Percentiles rank a stretch among this genome's conserved stretches.
Evolutionary conservation across 352 stramenopile species (phyloP).

Genomic region (Pythium grandisporangium): DNA sequence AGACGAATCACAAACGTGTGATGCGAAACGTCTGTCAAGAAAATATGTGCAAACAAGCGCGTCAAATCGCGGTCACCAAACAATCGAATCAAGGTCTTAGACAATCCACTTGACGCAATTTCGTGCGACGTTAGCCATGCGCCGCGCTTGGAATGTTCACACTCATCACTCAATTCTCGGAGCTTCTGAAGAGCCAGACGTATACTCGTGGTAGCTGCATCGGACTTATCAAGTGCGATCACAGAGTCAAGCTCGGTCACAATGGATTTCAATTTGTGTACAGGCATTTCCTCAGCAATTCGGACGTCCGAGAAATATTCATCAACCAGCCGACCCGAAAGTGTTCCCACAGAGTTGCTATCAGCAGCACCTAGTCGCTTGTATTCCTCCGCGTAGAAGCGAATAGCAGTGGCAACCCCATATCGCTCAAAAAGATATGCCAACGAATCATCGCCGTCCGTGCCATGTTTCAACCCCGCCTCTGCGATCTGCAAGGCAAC

Average conservation of each 20-base stretch:
- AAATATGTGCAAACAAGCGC: slow-evolving; percentile 23
- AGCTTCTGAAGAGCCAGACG: background rate
- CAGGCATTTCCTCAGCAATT: background rate
- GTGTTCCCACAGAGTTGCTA: slow-evolving; percentile 13
- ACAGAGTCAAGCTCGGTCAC: too few species aligned
- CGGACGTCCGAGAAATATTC: slow-evolving; percentile 26
- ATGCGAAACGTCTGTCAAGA: slow-evolving; percentile 7
- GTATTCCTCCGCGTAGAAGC: slow-evolving; percentile 23
- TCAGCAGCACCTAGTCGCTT: slow-evolving; percentile 10
- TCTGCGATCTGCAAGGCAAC: slow-evolving; percentile 47
- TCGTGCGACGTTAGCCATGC: slow-evolving; percentile 46
- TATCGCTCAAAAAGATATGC: slow-evolving; percentile 50
- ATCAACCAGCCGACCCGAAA: slow-evolving; percentile 24
- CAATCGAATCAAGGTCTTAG: slow-evolving; percentile 24
- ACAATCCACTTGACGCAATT: slow-evolving; percentile 45
- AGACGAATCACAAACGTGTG: slow-evolving; percentile 15
- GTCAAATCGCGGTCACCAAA: slow-evolving; percentile 18
- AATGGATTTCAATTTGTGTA: background rate
- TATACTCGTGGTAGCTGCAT: background rate
- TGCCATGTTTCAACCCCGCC: slow-evolving; percentile 2
- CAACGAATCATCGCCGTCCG: too few species aligned
- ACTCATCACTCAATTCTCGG: background rate
- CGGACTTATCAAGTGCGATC: too few species aligned
- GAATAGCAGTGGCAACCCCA: slow-evolving; percentile 41
- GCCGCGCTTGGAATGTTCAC: background rate